Conservation (phyloP, 176 grass and related monocot genomes). For the Avena eriantha region DNA sequence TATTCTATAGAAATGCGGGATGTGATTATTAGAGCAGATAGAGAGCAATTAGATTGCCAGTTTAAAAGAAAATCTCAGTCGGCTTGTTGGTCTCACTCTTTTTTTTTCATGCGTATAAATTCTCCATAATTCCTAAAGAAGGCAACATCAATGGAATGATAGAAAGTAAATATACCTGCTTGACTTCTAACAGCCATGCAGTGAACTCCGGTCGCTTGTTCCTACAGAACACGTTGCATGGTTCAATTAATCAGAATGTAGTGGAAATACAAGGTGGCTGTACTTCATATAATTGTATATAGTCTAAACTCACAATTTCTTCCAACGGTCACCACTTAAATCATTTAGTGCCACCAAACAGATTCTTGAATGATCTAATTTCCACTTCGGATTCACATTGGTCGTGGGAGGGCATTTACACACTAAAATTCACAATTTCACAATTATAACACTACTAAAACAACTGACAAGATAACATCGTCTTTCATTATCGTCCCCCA, state of each 20-base stretch:
- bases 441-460: background rate
- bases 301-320: background rate
- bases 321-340: background rate
- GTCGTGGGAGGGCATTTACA: background rate
- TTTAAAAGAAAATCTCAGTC: background rate
- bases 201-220: constrained; percentile 95
- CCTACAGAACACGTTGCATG: constrained; percentile 53
- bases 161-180: constrained; percentile 68
- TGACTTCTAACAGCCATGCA: constrained; percentile 94
- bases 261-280: background rate
- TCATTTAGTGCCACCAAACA: background rate
- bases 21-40: too few species aligned
- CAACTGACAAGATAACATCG: background rate
- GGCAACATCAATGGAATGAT: background rate
- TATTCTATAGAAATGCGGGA: too few species aligned
- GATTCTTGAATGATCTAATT: background rate
- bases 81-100: background rate
- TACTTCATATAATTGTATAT: background rate
- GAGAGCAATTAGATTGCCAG: background rate
- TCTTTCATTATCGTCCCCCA: background rate
- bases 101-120: background rate
- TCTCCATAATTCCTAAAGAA: background rate
- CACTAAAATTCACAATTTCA: constrained; percentile 10
- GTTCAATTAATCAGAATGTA: constrained; percentile 24
- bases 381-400: background rate